Evolutionary conservation across 192 early-diverging fungal species (phyloP).

Genomic region (Umbelopsis ramanniana): DNA sequence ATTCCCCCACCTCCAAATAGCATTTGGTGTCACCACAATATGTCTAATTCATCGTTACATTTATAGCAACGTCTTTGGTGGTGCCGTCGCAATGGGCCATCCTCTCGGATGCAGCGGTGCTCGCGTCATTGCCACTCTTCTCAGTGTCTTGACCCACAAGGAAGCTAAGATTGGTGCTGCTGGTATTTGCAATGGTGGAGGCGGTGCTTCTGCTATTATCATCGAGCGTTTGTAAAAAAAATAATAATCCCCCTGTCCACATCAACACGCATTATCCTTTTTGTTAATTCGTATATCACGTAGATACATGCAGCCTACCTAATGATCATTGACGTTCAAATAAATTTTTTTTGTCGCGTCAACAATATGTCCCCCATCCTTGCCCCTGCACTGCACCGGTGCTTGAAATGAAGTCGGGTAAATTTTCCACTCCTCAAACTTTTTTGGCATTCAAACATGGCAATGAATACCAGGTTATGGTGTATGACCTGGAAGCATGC

Average conservation of each 20-base stretch:
- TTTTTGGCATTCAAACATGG: neutral
- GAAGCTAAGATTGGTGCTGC: slow-evolving; percentile 85
- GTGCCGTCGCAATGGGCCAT: slow-evolving; percentile 96
- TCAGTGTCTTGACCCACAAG: slow-evolving; percentile 73
- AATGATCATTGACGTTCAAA: slow-evolving; percentile 21
- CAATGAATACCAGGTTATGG: slow-evolving; percentile 7
- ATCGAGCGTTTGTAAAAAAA: slow-evolving; percentile 36
- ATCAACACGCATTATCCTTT: neutral
- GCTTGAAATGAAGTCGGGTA: too few species aligned
- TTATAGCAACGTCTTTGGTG: slow-evolving; percentile 83
- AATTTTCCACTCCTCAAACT: neutral
- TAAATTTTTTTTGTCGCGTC: neutral
- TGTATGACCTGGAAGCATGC: neutral
- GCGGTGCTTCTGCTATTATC: slow-evolving; percentile 38
- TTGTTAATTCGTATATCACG: slow-evolving; percentile 4
- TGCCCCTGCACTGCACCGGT: too few species aligned
- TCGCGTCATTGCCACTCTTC: slow-evolving; percentile 83
- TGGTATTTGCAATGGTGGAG: slow-evolving; percentile 84
- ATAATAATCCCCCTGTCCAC: too few species aligned
- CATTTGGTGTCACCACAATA: neutral
- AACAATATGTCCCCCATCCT: neutral
- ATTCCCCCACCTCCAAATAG: neutral
- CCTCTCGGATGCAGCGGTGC: slow-evolving; percentile 97
- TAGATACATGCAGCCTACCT: slow-evolving; percentile 16
- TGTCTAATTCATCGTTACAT: neutral